phyloP scores from a whole-genome alignment of 345 rosid species.

The Adansonia digitata region DNA sequence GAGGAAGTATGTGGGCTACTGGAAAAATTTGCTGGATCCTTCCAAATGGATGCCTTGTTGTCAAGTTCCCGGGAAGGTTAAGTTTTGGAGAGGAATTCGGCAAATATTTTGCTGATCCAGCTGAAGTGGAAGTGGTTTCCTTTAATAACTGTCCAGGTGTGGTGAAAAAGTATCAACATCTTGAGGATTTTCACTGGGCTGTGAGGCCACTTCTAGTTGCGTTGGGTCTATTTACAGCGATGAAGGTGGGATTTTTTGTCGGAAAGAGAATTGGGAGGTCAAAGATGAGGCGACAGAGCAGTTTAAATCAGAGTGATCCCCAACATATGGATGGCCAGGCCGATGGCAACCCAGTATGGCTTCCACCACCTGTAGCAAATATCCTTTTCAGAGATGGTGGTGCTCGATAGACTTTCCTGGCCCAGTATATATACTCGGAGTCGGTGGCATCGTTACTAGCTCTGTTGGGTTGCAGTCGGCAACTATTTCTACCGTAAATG shows the following conservation, averaged over 20 bases:
- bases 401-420: slow-evolving; percentile 11
- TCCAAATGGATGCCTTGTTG: slow-evolving; percentile 82
- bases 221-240: slow-evolving; percentile 56
- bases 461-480: neutral
- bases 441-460: neutral
- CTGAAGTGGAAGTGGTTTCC: slow-evolving; percentile 70
- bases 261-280: slow-evolving; percentile 52
- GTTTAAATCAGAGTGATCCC: slow-evolving; percentile 13
- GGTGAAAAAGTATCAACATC: slow-evolving; percentile 70
- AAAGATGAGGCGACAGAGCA: slow-evolving; percentile 28
- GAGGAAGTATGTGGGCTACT: slow-evolving; percentile 64
- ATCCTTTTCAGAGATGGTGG: slow-evolving; percentile 34
- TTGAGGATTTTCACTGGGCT: slow-evolving; percentile 93
- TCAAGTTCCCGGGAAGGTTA: slow-evolving; percentile 70
- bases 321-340: slow-evolving; percentile 24
- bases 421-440: neutral
- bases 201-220: slow-evolving; percentile 80
- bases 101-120: slow-evolving; percentile 76
- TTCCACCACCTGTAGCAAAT: slow-evolving; percentile 47
- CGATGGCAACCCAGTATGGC: slow-evolving; percentile 35
- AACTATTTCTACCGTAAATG: neutral
- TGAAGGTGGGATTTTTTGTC: slow-evolving; percentile 51
- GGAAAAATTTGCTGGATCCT: slow-evolving; percentile 63
- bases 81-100: slow-evolving; percentile 44
- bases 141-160: slow-evolving; percentile 59